Evolutionary conservation across 441 rosid species (phyloP).

Genomic region (Gossypium armourianum): DNA sequence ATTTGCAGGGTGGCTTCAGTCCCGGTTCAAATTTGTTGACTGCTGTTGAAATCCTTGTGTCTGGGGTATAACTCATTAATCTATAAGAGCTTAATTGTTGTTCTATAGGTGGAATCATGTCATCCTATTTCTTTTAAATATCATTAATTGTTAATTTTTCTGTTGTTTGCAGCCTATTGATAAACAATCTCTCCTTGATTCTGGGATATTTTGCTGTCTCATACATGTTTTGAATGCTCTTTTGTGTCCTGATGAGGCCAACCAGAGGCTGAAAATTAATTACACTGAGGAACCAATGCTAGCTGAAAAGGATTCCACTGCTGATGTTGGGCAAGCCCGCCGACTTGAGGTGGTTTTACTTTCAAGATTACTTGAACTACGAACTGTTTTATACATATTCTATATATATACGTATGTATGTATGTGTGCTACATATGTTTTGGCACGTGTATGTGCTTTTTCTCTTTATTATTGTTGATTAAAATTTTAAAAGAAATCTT

Average conservation of each 20-base stretch:
- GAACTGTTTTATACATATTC: background rate
- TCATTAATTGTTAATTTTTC: slow-evolving; percentile 2
- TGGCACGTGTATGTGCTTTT: background rate
- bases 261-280: slow-evolving; percentile 26
- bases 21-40: slow-evolving; percentile 86
- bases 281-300: slow-evolving; percentile 27
- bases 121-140: background rate
- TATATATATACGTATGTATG: background rate
- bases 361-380: background rate
- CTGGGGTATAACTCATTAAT: slow-evolving; percentile 59
- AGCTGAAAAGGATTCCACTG: slow-evolving; percentile 34
- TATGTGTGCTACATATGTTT: background rate
- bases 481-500: background rate
- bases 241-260: slow-evolving; percentile 45
- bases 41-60: slow-evolving; percentile 82
- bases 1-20: slow-evolving; percentile 68
- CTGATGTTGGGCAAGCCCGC: slow-evolving; percentile 35
- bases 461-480: background rate
- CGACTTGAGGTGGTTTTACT: slow-evolving; percentile 64
- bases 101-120: background rate
- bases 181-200: slow-evolving; percentile 90
- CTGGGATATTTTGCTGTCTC: slow-evolving; percentile 95
- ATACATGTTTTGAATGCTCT: slow-evolving; percentile 69
- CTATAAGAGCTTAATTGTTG: slow-evolving; percentile 6
- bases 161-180: slow-evolving; percentile 65